Conservation (phyloP, 2,329 filamentous ascomycete genomes). For the Drechslerella dactyloides region DNA sequence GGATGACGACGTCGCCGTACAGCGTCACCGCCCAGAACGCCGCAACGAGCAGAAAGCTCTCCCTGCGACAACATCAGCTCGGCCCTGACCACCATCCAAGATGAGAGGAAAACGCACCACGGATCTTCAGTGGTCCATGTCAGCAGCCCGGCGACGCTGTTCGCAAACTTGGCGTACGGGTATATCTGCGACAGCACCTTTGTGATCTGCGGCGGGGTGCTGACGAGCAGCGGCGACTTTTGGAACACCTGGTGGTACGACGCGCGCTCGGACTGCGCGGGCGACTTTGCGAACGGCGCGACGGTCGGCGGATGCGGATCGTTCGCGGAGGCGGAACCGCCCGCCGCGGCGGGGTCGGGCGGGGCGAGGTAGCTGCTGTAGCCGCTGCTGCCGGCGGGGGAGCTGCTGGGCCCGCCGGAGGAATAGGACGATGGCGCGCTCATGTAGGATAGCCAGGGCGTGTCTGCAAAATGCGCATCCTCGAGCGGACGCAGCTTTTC, state of each 20-base stretch:
- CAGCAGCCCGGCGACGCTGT: constrained; percentile 80
- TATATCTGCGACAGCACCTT: constrained; percentile 94
- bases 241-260: constrained; percentile 89
- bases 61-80: constrained; percentile 56
- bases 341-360: constrained; percentile 10
- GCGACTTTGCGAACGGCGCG: constrained; percentile 82
- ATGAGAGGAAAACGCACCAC: constrained; percentile 63
- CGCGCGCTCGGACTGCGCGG: constrained; percentile 77
- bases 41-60: constrained; percentile 88
- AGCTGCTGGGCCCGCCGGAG: constrained; percentile 18
- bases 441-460: constrained; percentile 51
- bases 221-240: constrained; percentile 89
- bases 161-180: constrained; percentile 87
- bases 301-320: constrained; percentile 71
- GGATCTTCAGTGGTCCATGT: constrained; percentile 94
- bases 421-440: constrained; percentile 28
- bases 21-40: constrained; percentile 84
- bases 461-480: constrained; percentile 38
- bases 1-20: constrained; percentile 83
- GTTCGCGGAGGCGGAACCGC: constrained; percentile 8
- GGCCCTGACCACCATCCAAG: not conserved
- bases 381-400: constrained; percentile 30
- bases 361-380: constrained; percentile 33
- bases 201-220: constrained; percentile 93
- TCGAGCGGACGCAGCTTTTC: constrained; percentile 13